Percentiles rank a stretch among this genome's conserved stretches.
Evolutionary conservation across 768 basidiomycete genomes (phyloP).

Genomic region (Pisolithus albus): DNA sequence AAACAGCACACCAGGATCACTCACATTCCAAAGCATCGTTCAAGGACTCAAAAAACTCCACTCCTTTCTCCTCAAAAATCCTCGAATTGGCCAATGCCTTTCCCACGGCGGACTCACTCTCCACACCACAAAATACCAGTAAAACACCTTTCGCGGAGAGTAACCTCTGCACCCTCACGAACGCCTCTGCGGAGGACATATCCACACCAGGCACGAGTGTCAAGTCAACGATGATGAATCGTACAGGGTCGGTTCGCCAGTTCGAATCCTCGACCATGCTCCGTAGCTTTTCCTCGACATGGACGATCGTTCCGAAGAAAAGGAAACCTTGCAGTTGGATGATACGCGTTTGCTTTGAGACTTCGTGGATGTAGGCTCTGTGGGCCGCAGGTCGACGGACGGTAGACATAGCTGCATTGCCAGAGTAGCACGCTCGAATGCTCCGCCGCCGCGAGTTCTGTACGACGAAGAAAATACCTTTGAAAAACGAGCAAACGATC

Average conservation of each 20-base stretch:
- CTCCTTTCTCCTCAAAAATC: constrained; percentile 66
- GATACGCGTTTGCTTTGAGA: constrained; percentile 86
- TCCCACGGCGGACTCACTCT: constrained; percentile 55
- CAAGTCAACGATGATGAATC: constrained; percentile 87
- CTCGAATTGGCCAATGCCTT: constrained; percentile 73
- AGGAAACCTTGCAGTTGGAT: constrained; percentile 88
- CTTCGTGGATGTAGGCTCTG: constrained; percentile 84
- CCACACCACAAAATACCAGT: constrained; percentile 84
- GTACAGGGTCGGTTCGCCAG: constrained; percentile 71
- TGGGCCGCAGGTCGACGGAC: constrained; percentile 87
- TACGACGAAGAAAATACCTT: constrained; percentile 91
- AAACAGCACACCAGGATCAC: constrained; percentile 22
- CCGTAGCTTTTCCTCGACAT: constrained; percentile 84
- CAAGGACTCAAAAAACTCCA: constrained; percentile 75
- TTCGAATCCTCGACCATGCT: constrained; percentile 60
- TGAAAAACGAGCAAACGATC: constrained; percentile 17
- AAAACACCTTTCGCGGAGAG: constrained; percentile 69
- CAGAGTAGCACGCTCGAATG: constrained; percentile 78
- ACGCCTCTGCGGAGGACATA: constrained; percentile 92
- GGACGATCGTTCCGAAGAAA: constrained; percentile 89
- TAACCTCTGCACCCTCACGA: constrained; percentile 83
- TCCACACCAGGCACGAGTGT: constrained; percentile 80
- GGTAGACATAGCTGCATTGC: constrained; percentile 80
- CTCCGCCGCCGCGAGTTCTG: constrained; percentile 83
- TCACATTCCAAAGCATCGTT: constrained; percentile 91